A percentile compares a stretch with the other conserved stretches of the same genome.
These are phyloP conservation scores for Xylaria arbuscula DNA, from an alignment of 2,329 filamentous ascomycete species.

Conservation along the genomic window DNA sequence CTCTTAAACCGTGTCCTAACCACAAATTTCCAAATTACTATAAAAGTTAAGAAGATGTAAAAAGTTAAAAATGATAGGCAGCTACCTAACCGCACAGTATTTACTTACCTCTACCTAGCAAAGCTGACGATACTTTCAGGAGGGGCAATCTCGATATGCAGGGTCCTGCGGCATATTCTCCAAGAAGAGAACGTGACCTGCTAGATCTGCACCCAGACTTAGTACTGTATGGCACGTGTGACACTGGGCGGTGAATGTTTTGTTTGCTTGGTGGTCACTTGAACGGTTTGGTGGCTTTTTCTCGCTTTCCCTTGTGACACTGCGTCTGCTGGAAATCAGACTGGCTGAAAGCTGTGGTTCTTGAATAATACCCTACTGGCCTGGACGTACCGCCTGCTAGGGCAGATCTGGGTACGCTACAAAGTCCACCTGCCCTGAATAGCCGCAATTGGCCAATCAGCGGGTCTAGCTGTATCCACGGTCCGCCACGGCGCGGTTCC, in stretches of 20 bases:
- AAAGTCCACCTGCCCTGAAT: not conserved
- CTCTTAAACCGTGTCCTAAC: not conserved
- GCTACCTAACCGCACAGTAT: too few species aligned
- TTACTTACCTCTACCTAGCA: not conserved
- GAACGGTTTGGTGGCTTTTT: not conserved
- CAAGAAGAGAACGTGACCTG: constrained; percentile 22
- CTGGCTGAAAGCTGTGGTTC: not conserved
- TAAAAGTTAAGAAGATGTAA: not conserved
- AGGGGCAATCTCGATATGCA: constrained; percentile 16
- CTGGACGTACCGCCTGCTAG: not conserved
- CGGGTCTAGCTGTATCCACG: constrained; percentile 28
- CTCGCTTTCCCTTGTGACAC: constrained; percentile 1
- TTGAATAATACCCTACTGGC: not conserved
- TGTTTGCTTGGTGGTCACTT: constrained; percentile 4
- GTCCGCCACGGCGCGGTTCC: constrained; percentile 23
- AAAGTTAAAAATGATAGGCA: too few species aligned
- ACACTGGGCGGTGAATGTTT: constrained; percentile 18
- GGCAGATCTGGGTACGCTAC: not conserved
- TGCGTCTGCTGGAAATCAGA: not conserved
- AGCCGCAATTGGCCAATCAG: constrained; percentile 29
- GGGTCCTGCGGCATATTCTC: constrained; percentile 10
- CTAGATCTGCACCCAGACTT: constrained; percentile 15
- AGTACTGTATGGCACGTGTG: not conserved
- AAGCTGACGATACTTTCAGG: not conserved
- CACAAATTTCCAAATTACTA: too few species aligned